Conservation (phyloP, 2,329 filamentous ascomycete genomes). For the Apiospora rasikravindrae region DNA sequence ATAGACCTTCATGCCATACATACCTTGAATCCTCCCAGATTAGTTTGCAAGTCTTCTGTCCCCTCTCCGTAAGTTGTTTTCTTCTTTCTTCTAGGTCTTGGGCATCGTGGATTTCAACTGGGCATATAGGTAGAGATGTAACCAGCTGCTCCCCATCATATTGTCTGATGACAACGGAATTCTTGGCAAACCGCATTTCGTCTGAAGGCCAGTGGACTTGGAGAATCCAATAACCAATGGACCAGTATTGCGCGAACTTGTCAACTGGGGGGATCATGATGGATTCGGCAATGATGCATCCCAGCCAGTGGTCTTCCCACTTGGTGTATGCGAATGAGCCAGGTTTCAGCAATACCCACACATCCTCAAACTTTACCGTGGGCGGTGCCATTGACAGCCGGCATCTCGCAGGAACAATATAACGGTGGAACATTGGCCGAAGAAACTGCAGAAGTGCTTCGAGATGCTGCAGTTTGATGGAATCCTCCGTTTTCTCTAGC, state of each 20-base stretch:
- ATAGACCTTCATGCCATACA: background rate
- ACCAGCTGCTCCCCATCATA: background rate
- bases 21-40: background rate
- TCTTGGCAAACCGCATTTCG: background rate
- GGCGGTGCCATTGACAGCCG: background rate
- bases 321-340: background rate
- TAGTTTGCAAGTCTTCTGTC: background rate
- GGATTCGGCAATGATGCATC: background rate
- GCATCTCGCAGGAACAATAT: background rate
- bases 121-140: background rate
- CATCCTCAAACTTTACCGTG: background rate
- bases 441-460: background rate
- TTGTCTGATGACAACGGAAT: background rate
- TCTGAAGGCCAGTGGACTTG: background rate
- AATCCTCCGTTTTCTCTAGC: background rate
- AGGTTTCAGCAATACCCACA: background rate
- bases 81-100: background rate
- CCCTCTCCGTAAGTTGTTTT: background rate
- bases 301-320: slow-evolving; percentile 1
- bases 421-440: background rate
- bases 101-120: background rate
- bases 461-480: background rate
- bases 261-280: background rate
- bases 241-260: background rate
- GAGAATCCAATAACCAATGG: background rate